Evolutionary conservation across 139 green algal genomes (phyloP).

Genomic region (Tetradesmus lagerheimii): DNA sequence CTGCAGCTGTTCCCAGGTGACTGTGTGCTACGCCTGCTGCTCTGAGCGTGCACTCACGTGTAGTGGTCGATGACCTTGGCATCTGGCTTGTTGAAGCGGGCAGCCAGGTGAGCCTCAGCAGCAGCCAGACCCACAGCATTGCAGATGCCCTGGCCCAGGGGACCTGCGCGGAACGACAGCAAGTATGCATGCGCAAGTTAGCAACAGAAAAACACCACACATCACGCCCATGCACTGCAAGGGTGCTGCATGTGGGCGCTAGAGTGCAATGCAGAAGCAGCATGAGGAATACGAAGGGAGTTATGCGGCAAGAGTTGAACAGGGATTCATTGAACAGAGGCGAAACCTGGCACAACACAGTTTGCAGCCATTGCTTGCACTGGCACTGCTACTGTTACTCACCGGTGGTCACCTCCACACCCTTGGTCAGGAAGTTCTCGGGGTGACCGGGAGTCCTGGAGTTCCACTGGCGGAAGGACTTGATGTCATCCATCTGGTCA

Average conservation of each 20-base stretch:
- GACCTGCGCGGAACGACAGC: conserved; percentile 67
- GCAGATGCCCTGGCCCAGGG: conserved; percentile 96
- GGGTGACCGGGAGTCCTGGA: conserved; percentile 96
- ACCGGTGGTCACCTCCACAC: conserved; percentile 98
- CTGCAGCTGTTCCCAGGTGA: no score
- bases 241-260: background rate
- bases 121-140: conserved; percentile 97
- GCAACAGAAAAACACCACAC: background rate
- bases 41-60: conserved; percentile 77
- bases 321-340: no score
- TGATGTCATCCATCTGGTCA: conserved; percentile 94
- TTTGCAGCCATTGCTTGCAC: no score
- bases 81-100: conserved; percentile 99
- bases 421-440: conserved; percentile 97
- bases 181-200: background rate
- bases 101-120: conserved; percentile 95
- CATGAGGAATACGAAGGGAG: no score
- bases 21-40: no score
- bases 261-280: no score
- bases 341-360: no score
- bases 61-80: conserved; percentile 97
- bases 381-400: background rate
- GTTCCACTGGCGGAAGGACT: conserved; percentile 97
- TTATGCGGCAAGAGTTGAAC: no score
- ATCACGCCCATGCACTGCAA: background rate